Base-by-base conservation (phyloP, 306 rosid species). In the Acacia melanoxylon region DNA sequence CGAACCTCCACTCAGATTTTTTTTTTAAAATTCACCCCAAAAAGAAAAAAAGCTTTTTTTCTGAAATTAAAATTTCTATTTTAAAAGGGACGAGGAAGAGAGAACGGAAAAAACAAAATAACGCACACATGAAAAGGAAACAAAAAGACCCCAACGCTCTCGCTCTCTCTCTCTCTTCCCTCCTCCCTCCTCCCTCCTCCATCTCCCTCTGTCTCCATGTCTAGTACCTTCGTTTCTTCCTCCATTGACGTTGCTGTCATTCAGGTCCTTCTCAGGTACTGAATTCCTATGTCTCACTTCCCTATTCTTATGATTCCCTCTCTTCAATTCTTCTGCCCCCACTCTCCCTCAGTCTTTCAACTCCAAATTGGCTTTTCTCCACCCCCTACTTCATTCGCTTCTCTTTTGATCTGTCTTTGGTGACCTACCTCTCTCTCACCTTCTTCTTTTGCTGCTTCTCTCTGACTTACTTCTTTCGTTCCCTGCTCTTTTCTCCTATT, bases 401-500 rank as follows among this genome's bases (percentile, higher is more conserved):
- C 79, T 79, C 37, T 65, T 77, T 82, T 88, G 92, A 88, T 90
- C 94, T 56, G 89, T 80, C 83, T 80, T 83, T 54, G 61, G 48
- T 56, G 17, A 1, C 67, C 25, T 22, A 59, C 82, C 11, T 56
- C 20, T 81, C 51, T 19, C 66, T 49, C 41, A 51, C n/a, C 10
- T 67, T 35, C 9, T 68, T 68, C 48, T 68, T 40, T 40, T 19
- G 33, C 8, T 25, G 20, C 49, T 61, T 33, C 24, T 65, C 33
- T 51, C 58, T 25, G 8, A 17, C 17, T 79, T 58, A 17, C 17
- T 79, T 58, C 14, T 17, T 6, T 7, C 78, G 1, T 75, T 40
- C 27, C 77, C 56, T n/a, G 25, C 74, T 73, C 42, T 33, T 17
- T 80, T 70, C 29, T 27, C 31, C 25, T 31, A 3, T 59, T 68